Evolutionary conservation across 2,329 filamentous ascomycete species (phyloP).

Genomic region (Beauveria medogensis): DNA sequence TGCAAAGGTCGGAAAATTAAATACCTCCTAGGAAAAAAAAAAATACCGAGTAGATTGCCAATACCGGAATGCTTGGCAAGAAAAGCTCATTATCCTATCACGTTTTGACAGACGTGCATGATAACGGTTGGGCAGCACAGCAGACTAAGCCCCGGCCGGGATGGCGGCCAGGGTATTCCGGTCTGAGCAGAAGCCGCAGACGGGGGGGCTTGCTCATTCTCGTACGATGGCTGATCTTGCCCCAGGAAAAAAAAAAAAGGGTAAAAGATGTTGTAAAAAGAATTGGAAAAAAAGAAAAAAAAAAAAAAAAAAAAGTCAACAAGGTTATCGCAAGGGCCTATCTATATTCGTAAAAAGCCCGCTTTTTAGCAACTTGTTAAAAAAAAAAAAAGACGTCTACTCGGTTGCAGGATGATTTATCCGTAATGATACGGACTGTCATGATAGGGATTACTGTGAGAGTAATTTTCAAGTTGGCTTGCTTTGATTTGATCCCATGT

Average conservation of each 20-base stretch:
- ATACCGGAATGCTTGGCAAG: background rate
- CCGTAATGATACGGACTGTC: too few relatives aligned
- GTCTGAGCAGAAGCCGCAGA: background rate
- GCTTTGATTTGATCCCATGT: background rate
- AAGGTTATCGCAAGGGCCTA: background rate
- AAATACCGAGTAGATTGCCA: too few relatives aligned
- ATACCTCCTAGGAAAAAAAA: too few relatives aligned
- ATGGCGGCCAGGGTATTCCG: background rate
- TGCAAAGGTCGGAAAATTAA: too few relatives aligned
- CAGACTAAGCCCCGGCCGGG: background rate
- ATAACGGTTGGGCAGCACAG: background rate
- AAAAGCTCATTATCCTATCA: background rate
- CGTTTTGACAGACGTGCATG: background rate
- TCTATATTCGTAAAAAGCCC: background rate
- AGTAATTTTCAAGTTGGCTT: background rate
- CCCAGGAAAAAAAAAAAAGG: background rate
- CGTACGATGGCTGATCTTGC: constrained; percentile 10
- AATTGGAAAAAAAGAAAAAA: too few relatives aligned
- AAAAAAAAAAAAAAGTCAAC: background rate
- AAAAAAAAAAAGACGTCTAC: background rate
- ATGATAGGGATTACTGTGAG: too few relatives aligned
- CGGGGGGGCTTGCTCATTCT: background rate
- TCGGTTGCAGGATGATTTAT: background rate
- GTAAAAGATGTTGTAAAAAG: background rate
- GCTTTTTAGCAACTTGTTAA: constrained; percentile 1